Evolutionary conservation across 192 early-diverging fungal species (phyloP), one percentile per base, ranked within the genome.

Genomic region (Rhizophagus clarus): DNA sequence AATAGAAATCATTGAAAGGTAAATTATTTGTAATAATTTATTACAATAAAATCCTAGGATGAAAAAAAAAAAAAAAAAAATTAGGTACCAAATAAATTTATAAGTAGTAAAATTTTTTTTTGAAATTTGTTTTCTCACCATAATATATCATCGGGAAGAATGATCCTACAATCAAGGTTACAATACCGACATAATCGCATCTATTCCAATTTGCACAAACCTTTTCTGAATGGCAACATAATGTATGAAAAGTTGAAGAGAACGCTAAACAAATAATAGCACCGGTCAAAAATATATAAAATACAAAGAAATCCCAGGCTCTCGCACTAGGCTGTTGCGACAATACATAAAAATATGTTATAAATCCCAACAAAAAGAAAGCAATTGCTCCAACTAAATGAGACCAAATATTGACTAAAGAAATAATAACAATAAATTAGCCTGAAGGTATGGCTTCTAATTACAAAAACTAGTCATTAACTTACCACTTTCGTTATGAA

Each of bases 111-210:
- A n/a, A 32, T n/a, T 64, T 1, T n/a, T n/a, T n/a, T n/a, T 12
- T 24, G 49, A 29, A 74, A 17, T 31, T 74, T 34, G 11, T 70
- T 49, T 28, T 61, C 75, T 62, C 76, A 83, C 85, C 87, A 81
- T 89, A 89, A 77, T 84, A 87, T 47, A 88, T 81, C 45, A 84
- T 82, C 5, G 88, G 88, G 70, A 83, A 87, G 72, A 85, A 89
- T 15, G 88, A 89, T 31, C 90, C 88, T 51, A 93, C 89, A 69
- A 96, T 96, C 61, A 97, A 86, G 24, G 89, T 81, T 31, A 95
- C 94, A 77, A 97, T 98, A 15, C 96, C 96, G 26, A 94, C 88
- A 88, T 97, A 98, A 83, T 97, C 97, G 74, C 94, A 94, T 81
- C 95, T 90, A 87, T 96, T 98, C 93, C 94, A 96, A 5, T 83